Evolutionary conservation across 495 filamentous ascomycete genomes (phyloP).

Genomic region (Penicillium coprophilum): DNA sequence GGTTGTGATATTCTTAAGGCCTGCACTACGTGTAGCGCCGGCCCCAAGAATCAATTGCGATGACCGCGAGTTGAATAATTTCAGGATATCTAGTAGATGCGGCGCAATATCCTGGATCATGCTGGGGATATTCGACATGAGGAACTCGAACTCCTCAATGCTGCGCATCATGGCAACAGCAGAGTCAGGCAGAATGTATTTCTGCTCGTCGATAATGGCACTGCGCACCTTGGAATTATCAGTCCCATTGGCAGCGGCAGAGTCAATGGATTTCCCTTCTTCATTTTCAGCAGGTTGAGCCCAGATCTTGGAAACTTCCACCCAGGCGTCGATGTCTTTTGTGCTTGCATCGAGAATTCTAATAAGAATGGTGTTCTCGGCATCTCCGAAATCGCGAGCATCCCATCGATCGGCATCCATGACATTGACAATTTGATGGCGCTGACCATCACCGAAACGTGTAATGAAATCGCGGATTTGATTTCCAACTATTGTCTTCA

Average conservation of each 20-base stretch:
- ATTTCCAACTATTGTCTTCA: conserved; percentile 85
- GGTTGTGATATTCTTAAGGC: conserved; percentile 93
- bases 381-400: conserved; percentile 77
- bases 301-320: conserved; percentile 70
- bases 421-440: conserved; percentile 72
- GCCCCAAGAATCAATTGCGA: conserved; percentile 94
- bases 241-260: conserved; percentile 49
- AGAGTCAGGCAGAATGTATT: conserved; percentile 82
- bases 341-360: conserved; percentile 78
- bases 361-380: conserved; percentile 59
- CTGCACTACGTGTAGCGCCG: conserved; percentile 85
- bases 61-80: conserved; percentile 91
- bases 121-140: conserved; percentile 80
- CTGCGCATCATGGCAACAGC: conserved; percentile 75
- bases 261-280: conserved; percentile 31
- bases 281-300: conserved; percentile 39
- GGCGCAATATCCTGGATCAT: conserved; percentile 81
- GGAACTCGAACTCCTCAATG: conserved; percentile 76
- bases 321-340: conserved; percentile 74
- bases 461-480: conserved; percentile 90
- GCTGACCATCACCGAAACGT: conserved; percentile 70
- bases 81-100: conserved; percentile 69
- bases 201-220: conserved; percentile 80
- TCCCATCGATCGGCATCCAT: conserved; percentile 94
- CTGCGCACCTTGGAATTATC: conserved; percentile 68